These are phyloP conservation scores for Epichloe glyceriae DNA, from an alignment of 2,329 filamentous ascomycete genomes.

Conservation along the genomic window DNA sequence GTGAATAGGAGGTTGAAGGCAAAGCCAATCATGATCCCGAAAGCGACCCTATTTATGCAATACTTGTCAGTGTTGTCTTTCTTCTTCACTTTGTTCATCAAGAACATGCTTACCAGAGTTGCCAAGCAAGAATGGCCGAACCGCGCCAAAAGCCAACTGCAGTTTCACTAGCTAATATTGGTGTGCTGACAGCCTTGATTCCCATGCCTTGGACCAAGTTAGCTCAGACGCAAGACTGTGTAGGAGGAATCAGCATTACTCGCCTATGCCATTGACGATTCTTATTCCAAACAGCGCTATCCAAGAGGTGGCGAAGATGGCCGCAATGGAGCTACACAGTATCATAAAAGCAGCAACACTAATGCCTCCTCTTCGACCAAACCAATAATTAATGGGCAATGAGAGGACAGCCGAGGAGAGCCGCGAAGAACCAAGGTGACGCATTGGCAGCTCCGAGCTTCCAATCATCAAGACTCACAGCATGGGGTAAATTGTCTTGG, in stretches of 20 bases:
- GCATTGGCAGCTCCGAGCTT: constrained; percentile 27
- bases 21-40: constrained; percentile 24
- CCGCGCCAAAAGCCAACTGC: constrained; percentile 35
- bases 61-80: background rate
- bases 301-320: constrained; percentile 23
- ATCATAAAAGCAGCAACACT: constrained; percentile 25
- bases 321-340: constrained; percentile 24
- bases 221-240: background rate
- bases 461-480: constrained; percentile 19
- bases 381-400: constrained; percentile 27
- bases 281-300: constrained; percentile 20
- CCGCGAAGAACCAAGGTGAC: constrained; percentile 26
- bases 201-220: constrained; percentile 28
- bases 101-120: constrained; percentile 22
- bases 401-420: constrained; percentile 25
- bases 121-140: constrained; percentile 33
- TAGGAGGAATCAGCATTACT: constrained; percentile 5
- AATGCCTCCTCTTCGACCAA: constrained; percentile 28
- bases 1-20: constrained; percentile 25
- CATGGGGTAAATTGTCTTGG: background rate
- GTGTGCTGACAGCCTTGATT: constrained; percentile 34
- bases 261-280: constrained; percentile 26
- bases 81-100: background rate
- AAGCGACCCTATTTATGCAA: constrained; percentile 15
- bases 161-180: constrained; percentile 33